Percentiles rank a stretch among this genome's conserved stretches.
These are phyloP conservation scores for Aspergillus sp. DNA, from an alignment of 2,329 filamentous ascomycete genomes.

Conservation along the genomic window DNA sequence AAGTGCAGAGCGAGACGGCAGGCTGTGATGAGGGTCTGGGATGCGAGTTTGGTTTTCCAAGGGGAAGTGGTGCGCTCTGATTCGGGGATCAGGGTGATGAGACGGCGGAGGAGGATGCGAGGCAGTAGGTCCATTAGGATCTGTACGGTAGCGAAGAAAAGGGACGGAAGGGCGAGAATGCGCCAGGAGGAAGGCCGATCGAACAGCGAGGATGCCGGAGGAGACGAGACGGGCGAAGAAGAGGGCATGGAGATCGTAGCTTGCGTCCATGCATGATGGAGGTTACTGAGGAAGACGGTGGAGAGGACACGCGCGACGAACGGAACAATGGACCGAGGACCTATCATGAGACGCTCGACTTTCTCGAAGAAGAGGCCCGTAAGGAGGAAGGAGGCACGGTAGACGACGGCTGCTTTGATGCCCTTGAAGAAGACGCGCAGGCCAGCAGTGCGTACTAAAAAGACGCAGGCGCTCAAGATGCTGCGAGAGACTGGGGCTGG, in stretches of 20 bases:
- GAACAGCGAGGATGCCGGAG: not conserved
- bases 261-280: not conserved
- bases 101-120: not conserved
- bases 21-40: not conserved
- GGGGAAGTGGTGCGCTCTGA: not conserved
- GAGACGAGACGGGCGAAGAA: not conserved
- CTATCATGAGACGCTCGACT: not conserved
- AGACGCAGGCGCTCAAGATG: not conserved
- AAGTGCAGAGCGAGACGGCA: not conserved
- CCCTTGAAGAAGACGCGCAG: not conserved
- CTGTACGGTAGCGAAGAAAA: not conserved
- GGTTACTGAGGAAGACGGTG: not conserved
- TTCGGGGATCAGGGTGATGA: not conserved
- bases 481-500: not conserved
- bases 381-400: not conserved
- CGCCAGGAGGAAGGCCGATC: not conserved
- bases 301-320: not conserved
- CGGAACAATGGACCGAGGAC: not conserved
- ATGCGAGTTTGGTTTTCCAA: not conserved
- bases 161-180: not conserved
- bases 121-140: not conserved
- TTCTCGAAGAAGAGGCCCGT: not conserved
- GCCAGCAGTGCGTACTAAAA: not conserved
- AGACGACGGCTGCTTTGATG: not conserved
- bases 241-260: not conserved